phyloP scores from a whole-genome alignment of 495 filamentous ascomycete species.

The Cercophora scortea region DNA sequence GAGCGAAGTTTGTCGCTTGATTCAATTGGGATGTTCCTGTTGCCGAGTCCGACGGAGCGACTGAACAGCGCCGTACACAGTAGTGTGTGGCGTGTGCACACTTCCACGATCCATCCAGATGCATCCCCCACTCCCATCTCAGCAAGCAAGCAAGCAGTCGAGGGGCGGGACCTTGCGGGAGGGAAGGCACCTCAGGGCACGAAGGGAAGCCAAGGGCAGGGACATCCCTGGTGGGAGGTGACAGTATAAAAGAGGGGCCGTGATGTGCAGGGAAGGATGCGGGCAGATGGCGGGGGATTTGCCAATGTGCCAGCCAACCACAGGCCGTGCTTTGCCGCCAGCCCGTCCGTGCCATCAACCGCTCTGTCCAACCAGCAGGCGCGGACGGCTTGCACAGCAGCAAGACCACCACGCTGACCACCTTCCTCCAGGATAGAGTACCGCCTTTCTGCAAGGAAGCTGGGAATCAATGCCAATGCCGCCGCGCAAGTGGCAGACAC shows the following conservation, averaged over 20 bases:
- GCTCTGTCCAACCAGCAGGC: slow-evolving; percentile 17
- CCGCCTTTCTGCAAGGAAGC: too few species aligned
- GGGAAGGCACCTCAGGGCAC: not conserved
- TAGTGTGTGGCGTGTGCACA: too few species aligned
- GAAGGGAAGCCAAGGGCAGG: not conserved
- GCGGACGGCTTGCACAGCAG: slow-evolving; percentile 3
- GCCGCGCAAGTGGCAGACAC: slow-evolving; percentile 7
- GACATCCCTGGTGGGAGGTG: too few species aligned
- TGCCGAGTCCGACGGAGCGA: too few species aligned
- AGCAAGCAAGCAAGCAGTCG: too few species aligned
- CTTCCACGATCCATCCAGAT: too few species aligned
- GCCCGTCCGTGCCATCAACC: slow-evolving; percentile 3
- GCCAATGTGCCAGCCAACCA: slow-evolving; percentile 18
- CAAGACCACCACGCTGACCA: not conserved
- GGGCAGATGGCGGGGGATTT: slow-evolving; percentile 15
- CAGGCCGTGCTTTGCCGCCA: slow-evolving; percentile 16
- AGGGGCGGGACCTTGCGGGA: not conserved
- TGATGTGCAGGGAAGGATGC: slow-evolving; percentile 8
- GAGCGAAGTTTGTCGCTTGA: too few species aligned
- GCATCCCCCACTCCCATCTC: too few species aligned
- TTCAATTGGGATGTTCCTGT: too few species aligned
- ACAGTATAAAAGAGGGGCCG: slow-evolving; percentile 2
- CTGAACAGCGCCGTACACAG: too few species aligned
- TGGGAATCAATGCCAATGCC: too few species aligned
- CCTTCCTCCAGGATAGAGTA: too few species aligned